phyloP scores from a whole-genome alignment of 2,329 filamentous ascomycete species.

The Ascochyta rabiei region DNA sequence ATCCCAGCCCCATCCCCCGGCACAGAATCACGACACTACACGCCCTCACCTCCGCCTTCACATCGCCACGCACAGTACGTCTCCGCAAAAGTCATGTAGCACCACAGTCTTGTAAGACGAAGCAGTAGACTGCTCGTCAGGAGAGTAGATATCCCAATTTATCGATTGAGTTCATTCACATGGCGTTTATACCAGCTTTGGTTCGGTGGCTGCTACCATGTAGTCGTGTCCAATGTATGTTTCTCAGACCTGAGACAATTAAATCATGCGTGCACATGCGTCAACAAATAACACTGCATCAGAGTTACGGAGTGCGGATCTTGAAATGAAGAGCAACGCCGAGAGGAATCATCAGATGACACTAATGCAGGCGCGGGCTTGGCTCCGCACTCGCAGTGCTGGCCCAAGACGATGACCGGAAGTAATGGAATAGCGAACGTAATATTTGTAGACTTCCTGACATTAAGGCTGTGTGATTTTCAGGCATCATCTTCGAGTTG shows the following conservation, averaged over 20 bases:
- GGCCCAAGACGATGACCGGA: constrained; percentile 1
- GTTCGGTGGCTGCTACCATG: neutral
- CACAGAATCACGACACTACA: constrained; percentile 17
- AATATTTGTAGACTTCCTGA: neutral
- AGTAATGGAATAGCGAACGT: neutral
- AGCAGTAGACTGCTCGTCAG: constrained; percentile 27
- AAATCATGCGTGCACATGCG: neutral
- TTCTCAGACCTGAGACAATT: neutral
- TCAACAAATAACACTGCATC: neutral
- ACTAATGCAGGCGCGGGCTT: constrained; percentile 19
- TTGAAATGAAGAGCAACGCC: neutral
- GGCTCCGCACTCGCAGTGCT: constrained; percentile 9
- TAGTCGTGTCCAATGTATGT: constrained; percentile 11
- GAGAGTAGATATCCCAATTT: constrained; percentile 35
- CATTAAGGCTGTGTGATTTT: too few species aligned
- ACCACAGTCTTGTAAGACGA: constrained; percentile 41
- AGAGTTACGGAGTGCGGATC: neutral
- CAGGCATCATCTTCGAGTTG: neutral
- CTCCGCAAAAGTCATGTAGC: constrained; percentile 42
- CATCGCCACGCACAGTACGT: constrained; percentile 32
- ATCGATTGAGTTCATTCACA: constrained; percentile 16
- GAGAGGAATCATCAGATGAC: constrained; percentile 6
- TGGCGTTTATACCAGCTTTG: constrained; percentile 20
- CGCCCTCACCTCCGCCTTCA: constrained; percentile 21
- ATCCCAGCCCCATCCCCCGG: constrained; percentile 18